Conservation (phyloP, 2,329 filamentous ascomycete species). For the Parafenestella ontariensis region DNA sequence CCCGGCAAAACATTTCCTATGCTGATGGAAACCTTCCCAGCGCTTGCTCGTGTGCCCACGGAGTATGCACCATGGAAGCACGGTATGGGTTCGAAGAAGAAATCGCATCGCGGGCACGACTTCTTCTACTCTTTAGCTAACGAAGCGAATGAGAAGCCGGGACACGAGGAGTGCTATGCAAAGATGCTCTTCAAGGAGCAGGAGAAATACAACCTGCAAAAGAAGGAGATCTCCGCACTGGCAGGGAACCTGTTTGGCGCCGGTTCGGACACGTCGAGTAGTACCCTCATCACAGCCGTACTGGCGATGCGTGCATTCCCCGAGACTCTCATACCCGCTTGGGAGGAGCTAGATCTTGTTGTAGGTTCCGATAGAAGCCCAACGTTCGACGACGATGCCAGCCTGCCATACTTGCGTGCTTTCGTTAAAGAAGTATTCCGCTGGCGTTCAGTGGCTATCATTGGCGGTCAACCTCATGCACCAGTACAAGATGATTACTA, state of each 20-base stretch:
- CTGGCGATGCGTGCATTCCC: constrained; percentile 46
- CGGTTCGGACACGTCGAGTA: constrained; percentile 44
- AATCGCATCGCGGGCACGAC: constrained; percentile 38
- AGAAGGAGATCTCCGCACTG: constrained; percentile 42
- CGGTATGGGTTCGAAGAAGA: constrained; percentile 36
- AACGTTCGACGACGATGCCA: constrained; percentile 38
- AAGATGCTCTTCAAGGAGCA: constrained; percentile 53
- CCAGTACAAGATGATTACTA: constrained; percentile 46
- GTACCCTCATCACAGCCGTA: constrained; percentile 43
- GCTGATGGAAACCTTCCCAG: constrained; percentile 64
- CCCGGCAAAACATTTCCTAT: constrained; percentile 64
- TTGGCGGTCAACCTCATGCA: constrained; percentile 47
- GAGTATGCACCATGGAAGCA: constrained; percentile 49
- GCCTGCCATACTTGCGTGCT: constrained; percentile 49
- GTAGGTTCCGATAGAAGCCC: constrained; percentile 46
- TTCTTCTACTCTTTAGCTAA: constrained; percentile 45
- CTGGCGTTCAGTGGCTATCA: constrained; percentile 45
- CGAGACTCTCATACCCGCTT: constrained; percentile 35
- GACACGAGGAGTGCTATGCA: constrained; percentile 43
- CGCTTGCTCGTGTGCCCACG: constrained; percentile 64
- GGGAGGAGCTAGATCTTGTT: constrained; percentile 43
- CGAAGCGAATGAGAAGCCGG: constrained; percentile 40
- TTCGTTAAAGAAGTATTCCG: constrained; percentile 47
- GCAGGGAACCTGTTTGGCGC: constrained; percentile 44
- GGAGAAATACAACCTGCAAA: constrained; percentile 35